These are phyloP conservation scores for Cephaloascus fragrans DNA, from an alignment of 805 yeast genomes.

Conservation along the genomic window DNA sequence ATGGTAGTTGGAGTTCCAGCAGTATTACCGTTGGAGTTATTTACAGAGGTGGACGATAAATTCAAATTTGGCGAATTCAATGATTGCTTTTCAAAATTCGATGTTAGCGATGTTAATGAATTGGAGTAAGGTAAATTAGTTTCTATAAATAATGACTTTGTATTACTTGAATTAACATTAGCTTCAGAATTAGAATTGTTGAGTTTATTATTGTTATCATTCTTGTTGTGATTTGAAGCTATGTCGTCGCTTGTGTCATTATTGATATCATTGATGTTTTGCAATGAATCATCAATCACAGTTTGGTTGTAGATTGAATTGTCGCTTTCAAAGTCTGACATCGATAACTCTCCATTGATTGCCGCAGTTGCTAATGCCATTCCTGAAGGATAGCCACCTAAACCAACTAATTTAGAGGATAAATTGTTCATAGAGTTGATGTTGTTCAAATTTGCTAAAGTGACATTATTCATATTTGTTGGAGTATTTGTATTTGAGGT, in stretches of 20 bases:
- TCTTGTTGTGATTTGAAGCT: neutral
- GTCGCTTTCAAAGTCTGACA: neutral
- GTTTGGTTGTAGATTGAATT: neutral
- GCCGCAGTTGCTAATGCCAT: neutral
- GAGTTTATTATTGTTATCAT: neutral
- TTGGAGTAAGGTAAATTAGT: too few species aligned
- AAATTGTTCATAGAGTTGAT: neutral
- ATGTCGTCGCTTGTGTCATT: too few species aligned
- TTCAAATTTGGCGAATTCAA: neutral
- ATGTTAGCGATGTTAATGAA: neutral
- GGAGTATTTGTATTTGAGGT: too few species aligned
- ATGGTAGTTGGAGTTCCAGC: neutral
- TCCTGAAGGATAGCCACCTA: neutral
- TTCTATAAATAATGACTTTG: neutral
- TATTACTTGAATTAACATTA: neutral
- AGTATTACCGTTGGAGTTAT: neutral
- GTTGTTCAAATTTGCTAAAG: too few species aligned
- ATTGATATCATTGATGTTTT: too few species aligned
- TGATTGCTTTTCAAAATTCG: neutral
- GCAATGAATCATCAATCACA: neutral
- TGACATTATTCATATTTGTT: too few species aligned
- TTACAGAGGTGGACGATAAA: neutral
- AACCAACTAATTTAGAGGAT: neutral
- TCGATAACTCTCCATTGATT: neutral
- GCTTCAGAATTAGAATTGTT: neutral